Conservation (phyloP, 495 filamentous ascomycete species). For the Neurospora sublineolata region DNA sequence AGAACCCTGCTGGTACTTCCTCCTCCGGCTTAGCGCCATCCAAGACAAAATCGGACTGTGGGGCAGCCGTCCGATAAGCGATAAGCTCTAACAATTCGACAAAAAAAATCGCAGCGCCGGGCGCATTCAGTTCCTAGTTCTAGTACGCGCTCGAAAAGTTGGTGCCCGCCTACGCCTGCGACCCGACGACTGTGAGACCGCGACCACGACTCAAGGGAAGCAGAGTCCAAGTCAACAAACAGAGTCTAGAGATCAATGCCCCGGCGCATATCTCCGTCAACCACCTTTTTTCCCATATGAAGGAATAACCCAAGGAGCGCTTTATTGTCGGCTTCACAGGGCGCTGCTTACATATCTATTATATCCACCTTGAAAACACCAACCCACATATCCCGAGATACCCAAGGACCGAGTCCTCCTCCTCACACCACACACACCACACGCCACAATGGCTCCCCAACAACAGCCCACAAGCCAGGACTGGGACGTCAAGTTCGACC, state of each 20-base stretch:
- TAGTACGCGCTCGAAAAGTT: neutral
- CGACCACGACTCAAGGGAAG: neutral
- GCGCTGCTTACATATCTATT: neutral
- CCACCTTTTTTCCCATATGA: neutral
- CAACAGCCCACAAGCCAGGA: constrained; percentile 37
- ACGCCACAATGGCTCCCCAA: constrained; percentile 43
- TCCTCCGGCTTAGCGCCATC: neutral
- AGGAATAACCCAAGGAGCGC: neutral
- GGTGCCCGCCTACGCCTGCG: neutral
- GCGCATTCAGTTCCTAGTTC: neutral
- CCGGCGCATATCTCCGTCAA: neutral
- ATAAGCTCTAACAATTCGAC: constrained; percentile 9
- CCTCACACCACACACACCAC: neutral
- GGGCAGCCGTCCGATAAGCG: constrained; percentile 15
- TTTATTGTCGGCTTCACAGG: neutral
- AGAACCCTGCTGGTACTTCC: neutral
- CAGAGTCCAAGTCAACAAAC: neutral
- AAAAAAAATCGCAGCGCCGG: neutral
- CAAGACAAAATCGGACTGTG: neutral
- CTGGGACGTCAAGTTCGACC: constrained; percentile 78
- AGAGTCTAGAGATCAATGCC: neutral
- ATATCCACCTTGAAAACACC: neutral
- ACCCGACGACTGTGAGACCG: neutral
- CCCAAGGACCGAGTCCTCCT: neutral
- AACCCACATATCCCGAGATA: neutral